These are phyloP conservation scores for Coleophoma cylindrospora DNA, from an alignment of 2,329 filamentous ascomycete species.

Conservation along the genomic window DNA sequence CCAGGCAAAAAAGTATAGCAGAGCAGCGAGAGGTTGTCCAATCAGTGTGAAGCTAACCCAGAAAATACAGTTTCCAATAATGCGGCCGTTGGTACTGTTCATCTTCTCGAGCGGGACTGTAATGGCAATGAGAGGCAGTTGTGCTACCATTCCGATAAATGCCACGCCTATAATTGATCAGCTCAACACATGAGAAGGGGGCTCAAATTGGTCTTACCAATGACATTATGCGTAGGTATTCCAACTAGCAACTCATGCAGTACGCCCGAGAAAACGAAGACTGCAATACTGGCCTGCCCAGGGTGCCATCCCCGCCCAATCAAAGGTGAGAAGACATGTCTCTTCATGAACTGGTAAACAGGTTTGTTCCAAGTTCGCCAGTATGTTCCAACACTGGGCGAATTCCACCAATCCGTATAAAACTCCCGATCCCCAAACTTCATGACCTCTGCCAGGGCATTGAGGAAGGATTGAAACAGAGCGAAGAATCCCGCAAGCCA, in stretches of 20 bases:
- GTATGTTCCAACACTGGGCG: conserved; percentile 76
- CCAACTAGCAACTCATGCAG: conserved; percentile 92
- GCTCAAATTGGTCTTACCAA: conserved; percentile 49
- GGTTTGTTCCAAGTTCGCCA: conserved; percentile 98
- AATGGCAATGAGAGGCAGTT: conserved; percentile 79
- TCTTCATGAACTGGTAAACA: conserved; percentile 93
- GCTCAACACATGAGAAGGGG: conserved; percentile 3
- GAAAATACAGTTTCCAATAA: conserved; percentile 90
- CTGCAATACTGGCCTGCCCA: conserved; percentile 65
- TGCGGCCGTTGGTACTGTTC: conserved; percentile 67
- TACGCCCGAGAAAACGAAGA: conserved; percentile 84
- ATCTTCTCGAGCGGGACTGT: conserved; percentile 78
- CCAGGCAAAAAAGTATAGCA: conserved; percentile 98
- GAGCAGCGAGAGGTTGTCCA: conserved; percentile 85
- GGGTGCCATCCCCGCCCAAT: conserved; percentile 78
- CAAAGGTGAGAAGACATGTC: conserved; percentile 87
- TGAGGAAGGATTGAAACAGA: conserved; percentile 87
- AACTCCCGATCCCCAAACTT: conserved; percentile 90
- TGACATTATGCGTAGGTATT: conserved; percentile 88
- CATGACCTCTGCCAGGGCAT: conserved; percentile 85
- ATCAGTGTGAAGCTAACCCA: conserved; percentile 96
- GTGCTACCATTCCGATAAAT: conserved; percentile 89
- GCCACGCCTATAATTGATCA: conserved; percentile 62
- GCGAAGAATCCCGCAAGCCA: conserved; percentile 98
- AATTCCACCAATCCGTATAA: conserved; percentile 99